Evolutionary conservation across 306 rosid genomes (phyloP), one percentile per base, ranked within the genome.

Genomic region (Spatholobus suberectus): DNA sequence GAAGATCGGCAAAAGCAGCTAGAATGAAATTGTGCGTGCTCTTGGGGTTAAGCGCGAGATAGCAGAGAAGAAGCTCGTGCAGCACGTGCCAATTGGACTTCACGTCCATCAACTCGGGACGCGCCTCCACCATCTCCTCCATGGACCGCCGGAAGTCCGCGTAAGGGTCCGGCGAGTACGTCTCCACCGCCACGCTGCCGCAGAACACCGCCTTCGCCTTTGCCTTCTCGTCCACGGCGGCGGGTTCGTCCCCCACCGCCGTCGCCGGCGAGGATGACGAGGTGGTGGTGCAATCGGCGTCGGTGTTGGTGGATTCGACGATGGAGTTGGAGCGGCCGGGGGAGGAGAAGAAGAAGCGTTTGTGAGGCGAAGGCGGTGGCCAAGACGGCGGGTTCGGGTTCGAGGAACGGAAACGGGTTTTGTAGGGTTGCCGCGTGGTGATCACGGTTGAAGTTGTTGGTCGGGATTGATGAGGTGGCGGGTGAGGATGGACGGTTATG

Each of bases 61-160:
- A 96, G 62, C 97, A 92, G 17, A 87, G 72, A 20, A 96, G 96
- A 78, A 96, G 97, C 82, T 92, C 98, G 32, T 92, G 94, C 88
- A 96, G 76, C 77, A 83, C 89, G 18, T 91, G 88, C 99, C 96
- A 92, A 21, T 87, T 89, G 0, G 95, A 86, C 13, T 79, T 75
- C 73, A 73, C 90, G 75, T 86, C 90, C 77, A 70, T 76, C 41
- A 80, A 70, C 78, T 83, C 83, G 5, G 87, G 96, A 32, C 92
- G 90, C 78, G 99, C 96, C 87, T 90, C 99, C 91, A 96, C 91
- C 97, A 96, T 96, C 88, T 96, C 98, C 82, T 94, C 89, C 99
- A 96, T 96, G 38, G 99, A 96, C 20, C 75, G 85, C n/a, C 97
- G 91, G 88, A 96, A 96, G 79, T 96, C 99, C 44, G 51, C n/a